Evolutionary conservation across 306 rosid species (phyloP), one percentile per base, ranked within the genome.

Genomic region (Dicorynia guianensis): DNA sequence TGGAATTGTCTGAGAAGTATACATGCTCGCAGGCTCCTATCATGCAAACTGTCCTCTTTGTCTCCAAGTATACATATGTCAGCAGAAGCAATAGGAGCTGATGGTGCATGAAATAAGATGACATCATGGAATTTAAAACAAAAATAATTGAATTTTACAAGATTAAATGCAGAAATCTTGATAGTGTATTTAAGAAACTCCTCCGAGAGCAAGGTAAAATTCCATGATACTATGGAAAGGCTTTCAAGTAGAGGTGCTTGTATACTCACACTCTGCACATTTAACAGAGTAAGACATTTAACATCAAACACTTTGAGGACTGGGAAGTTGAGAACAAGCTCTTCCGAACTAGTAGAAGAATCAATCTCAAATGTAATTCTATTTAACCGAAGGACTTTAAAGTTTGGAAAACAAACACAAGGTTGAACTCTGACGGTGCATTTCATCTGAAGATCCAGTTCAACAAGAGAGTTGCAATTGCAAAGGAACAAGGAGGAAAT

Each of bases 191-290:
- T 20, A 9, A 4, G 7, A 17, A 36, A 17, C 3, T 15, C 10
- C 10, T 5, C 6, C 5, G 34, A 1, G 3, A 14, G 4, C 33
- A 1, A 53, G 15, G 30, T 19, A 8, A 14, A 0, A 18, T 7
- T 5, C 7, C 15, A 2, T 8, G 33, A 53, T 7, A n/a, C n/a
- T n/a, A n/a, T n/a, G 11, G 59, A 6, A 53, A 53, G 18, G 12
- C 30, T 40, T 40, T 63, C 69, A 42, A 63, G 69, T 11, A 40
- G 48, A 39, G 69, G 69, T 11, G 48, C 50, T 42, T 18, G n/a
- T 11, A 63, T 15, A 6, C 7, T 10, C 35, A 63, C 69, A 63
- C 14, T 5, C n/a, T 63, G 40, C 42, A 12, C 42, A 34, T 34
- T 34, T n/a, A n/a, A n/a, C n/a, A n/a, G n/a, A n/a, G n/a, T n/a